Evolutionary conservation across 352 stramenopile genomes (phyloP).

Genomic region (Phytophthora boehmeriae): DNA sequence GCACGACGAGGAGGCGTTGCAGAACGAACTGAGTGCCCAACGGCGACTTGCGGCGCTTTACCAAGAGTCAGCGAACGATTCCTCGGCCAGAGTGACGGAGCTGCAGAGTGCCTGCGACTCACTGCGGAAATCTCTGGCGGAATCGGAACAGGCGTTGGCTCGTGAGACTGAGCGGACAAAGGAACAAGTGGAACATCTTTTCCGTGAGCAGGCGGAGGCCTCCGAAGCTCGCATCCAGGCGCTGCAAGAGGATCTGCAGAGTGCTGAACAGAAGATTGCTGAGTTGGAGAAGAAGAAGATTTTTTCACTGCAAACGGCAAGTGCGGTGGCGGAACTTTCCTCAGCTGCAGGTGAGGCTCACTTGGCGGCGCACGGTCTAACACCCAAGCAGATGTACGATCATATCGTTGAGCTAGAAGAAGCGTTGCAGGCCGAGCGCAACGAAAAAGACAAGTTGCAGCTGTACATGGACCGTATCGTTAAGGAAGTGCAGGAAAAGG

Average conservation of each 20-base stretch:
- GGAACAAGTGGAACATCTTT: slow-evolving; percentile 74
- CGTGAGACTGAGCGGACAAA: slow-evolving; percentile 74
- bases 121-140: slow-evolving; percentile 58
- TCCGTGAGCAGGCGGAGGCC: slow-evolving; percentile 63
- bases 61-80: slow-evolving; percentile 65
- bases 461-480: slow-evolving; percentile 92
- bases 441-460: slow-evolving; percentile 89
- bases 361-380: slow-evolving; percentile 67
- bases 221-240: slow-evolving; percentile 63
- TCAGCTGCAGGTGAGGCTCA: slow-evolving; percentile 65
- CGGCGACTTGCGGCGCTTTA: slow-evolving; percentile 75
- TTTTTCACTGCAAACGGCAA: slow-evolving; percentile 52
- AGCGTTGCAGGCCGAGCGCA: slow-evolving; percentile 73
- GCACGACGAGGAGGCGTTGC: slow-evolving; percentile 64
- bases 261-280: slow-evolving; percentile 55
- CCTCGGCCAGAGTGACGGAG: slow-evolving; percentile 56
- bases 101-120: slow-evolving; percentile 63
- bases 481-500: slow-evolving; percentile 92
- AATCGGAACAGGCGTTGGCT: slow-evolving; percentile 63
- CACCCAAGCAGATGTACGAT: slow-evolving; percentile 90
- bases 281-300: slow-evolving; percentile 75
- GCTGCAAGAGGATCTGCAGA: slow-evolving; percentile 59
- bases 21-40: slow-evolving; percentile 73
- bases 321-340: slow-evolving; percentile 63
- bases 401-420: slow-evolving; percentile 90